These are phyloP conservation scores for Paragyromitra xinjiangensis DNA, from an alignment of 495 filamentous ascomycete species.

Conservation along the genomic window DNA sequence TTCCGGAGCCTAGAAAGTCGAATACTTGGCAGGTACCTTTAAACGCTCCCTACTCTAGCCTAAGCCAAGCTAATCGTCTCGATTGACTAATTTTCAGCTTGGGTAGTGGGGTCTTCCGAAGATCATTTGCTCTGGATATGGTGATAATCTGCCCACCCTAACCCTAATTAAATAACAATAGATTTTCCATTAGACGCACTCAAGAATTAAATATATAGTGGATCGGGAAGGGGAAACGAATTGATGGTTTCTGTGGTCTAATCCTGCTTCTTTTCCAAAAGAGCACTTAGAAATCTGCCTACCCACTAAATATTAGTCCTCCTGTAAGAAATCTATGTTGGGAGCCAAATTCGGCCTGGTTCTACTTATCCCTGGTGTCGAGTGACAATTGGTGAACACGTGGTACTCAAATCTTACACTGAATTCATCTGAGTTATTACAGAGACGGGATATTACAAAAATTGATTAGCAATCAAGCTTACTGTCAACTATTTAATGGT, in stretches of 20 bases:
- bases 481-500: neutral
- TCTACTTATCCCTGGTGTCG: neutral
- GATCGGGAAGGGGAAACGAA: neutral
- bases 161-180: neutral
- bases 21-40: slow-evolving; percentile 22
- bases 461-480: slow-evolving; percentile 2
- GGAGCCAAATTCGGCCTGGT: neutral
- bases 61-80: neutral
- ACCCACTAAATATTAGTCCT: neutral
- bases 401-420: neutral
- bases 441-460: neutral
- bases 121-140: neutral
- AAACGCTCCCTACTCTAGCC: neutral
- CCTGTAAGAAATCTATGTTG: neutral
- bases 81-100: slow-evolving; percentile 13
- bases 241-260: neutral
- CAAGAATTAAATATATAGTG: neutral
- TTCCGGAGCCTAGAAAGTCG: neutral
- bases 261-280: neutral
- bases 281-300: neutral
- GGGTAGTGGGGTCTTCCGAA: neutral
- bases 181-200: too few species aligned
- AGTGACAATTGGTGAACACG: slow-evolving; percentile 5
- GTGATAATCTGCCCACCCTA: neutral
- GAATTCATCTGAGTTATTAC: neutral